phyloP scores from a whole-genome alignment of 306 rosid genomes.

The Astragalus glycyphyllos region DNA sequence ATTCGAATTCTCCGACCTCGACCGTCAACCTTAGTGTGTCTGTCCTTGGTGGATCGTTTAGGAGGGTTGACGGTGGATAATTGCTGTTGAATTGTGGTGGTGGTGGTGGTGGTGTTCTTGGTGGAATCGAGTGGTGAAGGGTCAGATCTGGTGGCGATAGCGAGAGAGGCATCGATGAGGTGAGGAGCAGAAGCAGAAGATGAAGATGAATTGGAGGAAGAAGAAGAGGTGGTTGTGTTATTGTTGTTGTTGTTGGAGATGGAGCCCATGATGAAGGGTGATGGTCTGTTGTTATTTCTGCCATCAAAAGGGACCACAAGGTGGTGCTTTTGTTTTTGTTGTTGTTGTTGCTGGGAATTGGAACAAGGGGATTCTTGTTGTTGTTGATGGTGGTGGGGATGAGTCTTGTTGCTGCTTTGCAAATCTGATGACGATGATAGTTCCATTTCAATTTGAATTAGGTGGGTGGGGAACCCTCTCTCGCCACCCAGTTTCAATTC shows the following conservation, averaged over 20 bases:
- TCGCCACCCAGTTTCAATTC: neutral
- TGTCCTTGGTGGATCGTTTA: conserved; percentile 84
- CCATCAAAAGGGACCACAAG: conserved; percentile 74
- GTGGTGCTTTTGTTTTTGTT: conserved; percentile 48
- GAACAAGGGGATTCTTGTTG: conserved; percentile 27
- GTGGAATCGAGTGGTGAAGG: conserved; percentile 45
- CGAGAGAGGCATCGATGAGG: conserved; percentile 76
- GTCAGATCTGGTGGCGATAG: conserved; percentile 91
- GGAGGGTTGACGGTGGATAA: conserved; percentile 34
- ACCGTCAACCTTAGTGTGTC: conserved; percentile 92
- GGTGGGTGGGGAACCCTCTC: conserved; percentile 46
- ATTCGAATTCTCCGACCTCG: conserved; percentile 92
- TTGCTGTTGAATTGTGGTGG: conserved; percentile 34
- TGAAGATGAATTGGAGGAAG: conserved; percentile 29
- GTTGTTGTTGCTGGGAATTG: conserved; percentile 36
- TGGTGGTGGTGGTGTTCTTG: conserved; percentile 31
- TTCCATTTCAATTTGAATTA: conserved; percentile 53
- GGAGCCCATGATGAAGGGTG: conserved; percentile 66
- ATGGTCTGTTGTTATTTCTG: neutral
- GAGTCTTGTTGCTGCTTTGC: conserved; percentile 53
- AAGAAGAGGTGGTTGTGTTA: conserved; percentile 22
- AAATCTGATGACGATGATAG: conserved; percentile 61
- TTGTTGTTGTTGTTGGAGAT: conserved; percentile 12
- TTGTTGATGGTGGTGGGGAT: conserved; percentile 43
- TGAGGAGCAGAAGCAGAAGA: conserved; percentile 52